phyloP scores from a whole-genome alignment of 371 early-diverging fungal species.

The Lichtheimia corymbifera region DNA sequence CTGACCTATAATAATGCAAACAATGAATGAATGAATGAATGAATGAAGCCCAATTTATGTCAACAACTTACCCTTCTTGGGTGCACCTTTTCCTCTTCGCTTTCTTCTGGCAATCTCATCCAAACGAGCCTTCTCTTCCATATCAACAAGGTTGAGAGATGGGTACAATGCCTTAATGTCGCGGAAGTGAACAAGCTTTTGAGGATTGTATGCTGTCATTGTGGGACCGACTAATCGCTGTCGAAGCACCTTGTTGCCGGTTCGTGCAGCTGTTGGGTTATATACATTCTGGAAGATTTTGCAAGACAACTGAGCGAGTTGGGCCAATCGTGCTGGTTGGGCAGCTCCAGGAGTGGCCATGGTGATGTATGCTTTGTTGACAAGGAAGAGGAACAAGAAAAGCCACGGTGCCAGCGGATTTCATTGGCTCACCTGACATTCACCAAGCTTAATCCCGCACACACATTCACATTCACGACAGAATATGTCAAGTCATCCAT shows the following conservation, averaged over 20 bases:
- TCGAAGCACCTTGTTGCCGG: conserved; percentile 75
- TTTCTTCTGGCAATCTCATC: conserved; percentile 70
- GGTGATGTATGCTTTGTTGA: neutral
- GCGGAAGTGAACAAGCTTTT: conserved; percentile 57
- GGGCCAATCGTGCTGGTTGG: conserved; percentile 36
- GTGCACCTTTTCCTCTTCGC: conserved; percentile 81
- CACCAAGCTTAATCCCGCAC: too few species aligned
- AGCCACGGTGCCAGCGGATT: too few species aligned
- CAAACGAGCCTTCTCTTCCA: conserved; percentile 68
- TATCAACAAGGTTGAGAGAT: conserved; percentile 60
- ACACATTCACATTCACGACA: too few species aligned
- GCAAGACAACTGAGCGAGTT: conserved; percentile 65
- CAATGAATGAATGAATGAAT: conserved; percentile 5
- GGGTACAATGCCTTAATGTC: conserved; percentile 63
- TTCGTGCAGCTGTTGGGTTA: conserved; percentile 71
- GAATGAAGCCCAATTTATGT: neutral
- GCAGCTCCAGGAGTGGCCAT: conserved; percentile 13
- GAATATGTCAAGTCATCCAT: too few species aligned
- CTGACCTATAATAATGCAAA: conserved; percentile 44
- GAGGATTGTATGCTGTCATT: conserved; percentile 69
- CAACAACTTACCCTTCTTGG: conserved; percentile 69
- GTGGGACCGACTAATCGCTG: conserved; percentile 68
- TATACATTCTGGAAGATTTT: conserved; percentile 71
- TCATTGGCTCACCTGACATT: too few species aligned
- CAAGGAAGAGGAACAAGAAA: too few species aligned